Conservation (phyloP, 2,329 filamentous ascomycete genomes). For the Hypoxylon sp. region DNA sequence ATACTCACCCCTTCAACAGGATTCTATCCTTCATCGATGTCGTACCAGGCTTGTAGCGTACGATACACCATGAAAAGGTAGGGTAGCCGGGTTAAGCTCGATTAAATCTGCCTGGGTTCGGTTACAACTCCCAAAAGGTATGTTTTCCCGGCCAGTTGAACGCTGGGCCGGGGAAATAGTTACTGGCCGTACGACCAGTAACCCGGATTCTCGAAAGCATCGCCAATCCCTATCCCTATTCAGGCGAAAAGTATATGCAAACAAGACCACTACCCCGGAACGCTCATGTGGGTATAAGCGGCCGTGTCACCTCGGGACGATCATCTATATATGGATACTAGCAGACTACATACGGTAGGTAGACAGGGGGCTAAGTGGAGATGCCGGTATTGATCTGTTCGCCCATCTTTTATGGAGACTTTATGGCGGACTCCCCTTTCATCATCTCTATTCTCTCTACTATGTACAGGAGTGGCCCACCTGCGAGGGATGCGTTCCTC, state of each 20-base stretch:
- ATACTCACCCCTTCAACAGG: background rate
- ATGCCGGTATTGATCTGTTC: background rate
- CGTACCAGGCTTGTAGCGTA: background rate
- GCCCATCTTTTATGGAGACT: background rate
- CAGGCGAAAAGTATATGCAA: background rate
- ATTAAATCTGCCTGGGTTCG: background rate
- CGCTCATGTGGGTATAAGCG: background rate
- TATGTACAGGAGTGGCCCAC: background rate
- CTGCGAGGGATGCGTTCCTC: background rate
- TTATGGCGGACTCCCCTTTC: too few species aligned
- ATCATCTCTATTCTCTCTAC: background rate
- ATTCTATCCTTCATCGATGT: background rate
- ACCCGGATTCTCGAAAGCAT: background rate
- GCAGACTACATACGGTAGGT: too few species aligned
- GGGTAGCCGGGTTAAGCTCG: background rate
- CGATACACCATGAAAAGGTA: background rate
- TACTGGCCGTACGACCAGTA: background rate
- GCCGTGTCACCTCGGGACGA: background rate
- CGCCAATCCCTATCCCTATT: background rate
- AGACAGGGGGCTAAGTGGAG: background rate
- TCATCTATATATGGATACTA: background rate
- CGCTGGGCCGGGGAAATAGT: background rate
- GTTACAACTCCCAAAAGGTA: background rate
- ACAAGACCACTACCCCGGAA: background rate
- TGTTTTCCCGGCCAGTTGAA: background rate